phyloP scores from a whole-genome alignment of 768 basidiomycete genomes.

The Guyanaporus albipodus region DNA sequence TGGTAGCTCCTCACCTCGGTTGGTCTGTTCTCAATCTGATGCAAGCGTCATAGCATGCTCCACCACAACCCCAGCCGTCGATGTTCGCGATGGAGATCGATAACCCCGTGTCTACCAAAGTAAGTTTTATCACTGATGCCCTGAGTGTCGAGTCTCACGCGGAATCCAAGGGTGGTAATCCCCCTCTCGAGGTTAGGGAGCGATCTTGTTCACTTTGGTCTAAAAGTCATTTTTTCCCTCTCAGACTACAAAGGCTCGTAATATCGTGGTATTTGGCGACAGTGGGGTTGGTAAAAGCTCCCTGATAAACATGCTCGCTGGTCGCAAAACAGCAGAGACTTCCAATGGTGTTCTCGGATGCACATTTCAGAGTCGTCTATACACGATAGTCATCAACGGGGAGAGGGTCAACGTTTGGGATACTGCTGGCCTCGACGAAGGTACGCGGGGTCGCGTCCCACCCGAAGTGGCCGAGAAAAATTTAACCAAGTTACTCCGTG shows the following conservation, averaged over 20 bases:
- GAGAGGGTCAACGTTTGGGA: slow-evolving; percentile 28
- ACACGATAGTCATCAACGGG: slow-evolving; percentile 19
- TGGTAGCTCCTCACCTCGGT: slow-evolving; percentile 4
- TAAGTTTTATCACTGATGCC: slow-evolving; percentile 1
- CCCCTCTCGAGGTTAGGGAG: slow-evolving; percentile 9
- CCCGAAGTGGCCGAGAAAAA: slow-evolving; percentile 25
- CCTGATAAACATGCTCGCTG: slow-evolving; percentile 40
- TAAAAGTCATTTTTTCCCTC: neutral
- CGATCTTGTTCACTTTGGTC: neutral
- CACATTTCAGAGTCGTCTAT: slow-evolving; percentile 32
- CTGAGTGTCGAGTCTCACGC: neutral
- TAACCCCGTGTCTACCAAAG: neutral
- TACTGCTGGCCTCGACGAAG: slow-evolving; percentile 31
- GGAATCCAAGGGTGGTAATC: neutral
- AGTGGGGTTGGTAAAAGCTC: slow-evolving; percentile 43
- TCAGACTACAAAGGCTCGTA: slow-evolving; percentile 17
- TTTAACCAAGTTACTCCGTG: slow-evolving; percentile 29
- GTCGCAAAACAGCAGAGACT: slow-evolving; percentile 25
- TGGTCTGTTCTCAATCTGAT: neutral
- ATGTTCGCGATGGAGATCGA: slow-evolving; percentile 11
- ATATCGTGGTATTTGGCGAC: slow-evolving; percentile 43
- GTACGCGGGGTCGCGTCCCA: slow-evolving; percentile 23
- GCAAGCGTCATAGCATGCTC: neutral
- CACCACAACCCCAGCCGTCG: slow-evolving; percentile 5
- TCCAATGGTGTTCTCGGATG: slow-evolving; percentile 33